Percentiles rank a stretch among this genome's conserved stretches.
These are phyloP conservation scores for Monascus purpureus DNA, from an alignment of 495 filamentous ascomycete genomes.

Conservation along the genomic window DNA sequence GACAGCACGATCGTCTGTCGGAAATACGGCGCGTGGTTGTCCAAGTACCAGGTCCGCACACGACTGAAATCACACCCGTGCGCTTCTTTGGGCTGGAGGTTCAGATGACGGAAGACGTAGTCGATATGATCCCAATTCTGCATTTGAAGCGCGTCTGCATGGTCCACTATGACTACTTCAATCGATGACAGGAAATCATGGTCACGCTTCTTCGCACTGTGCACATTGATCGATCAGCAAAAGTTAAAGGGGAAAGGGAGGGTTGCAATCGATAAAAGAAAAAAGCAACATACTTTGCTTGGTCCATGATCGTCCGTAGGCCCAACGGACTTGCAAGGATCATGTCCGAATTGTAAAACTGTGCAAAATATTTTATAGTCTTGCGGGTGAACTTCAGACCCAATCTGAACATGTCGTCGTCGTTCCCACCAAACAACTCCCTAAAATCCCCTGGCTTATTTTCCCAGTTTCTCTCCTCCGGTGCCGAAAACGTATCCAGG, in stretches of 20 bases:
- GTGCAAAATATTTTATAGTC: constrained; percentile 84
- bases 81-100: constrained; percentile 74
- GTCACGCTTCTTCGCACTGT: constrained; percentile 59
- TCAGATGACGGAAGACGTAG: constrained; percentile 81
- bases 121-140: constrained; percentile 97
- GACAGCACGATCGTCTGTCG: constrained; percentile 73
- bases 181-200: constrained; percentile 87
- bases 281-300: constrained; percentile 34
- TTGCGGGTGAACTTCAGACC: constrained; percentile 92
- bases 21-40: constrained; percentile 63
- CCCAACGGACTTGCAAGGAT: constrained; percentile 84
- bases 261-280: background rate
- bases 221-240: background rate
- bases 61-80: constrained; percentile 92
- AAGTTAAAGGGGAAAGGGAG: background rate
- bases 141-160: constrained; percentile 88
- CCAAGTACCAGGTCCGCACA: constrained; percentile 82
- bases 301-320: constrained; percentile 75
- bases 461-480: constrained; percentile 46
- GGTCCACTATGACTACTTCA: constrained; percentile 79
- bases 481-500: constrained; percentile 57
- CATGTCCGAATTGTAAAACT: constrained; percentile 93
- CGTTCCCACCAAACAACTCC: constrained; percentile 84
- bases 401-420: constrained; percentile 90
- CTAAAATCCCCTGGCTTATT: constrained; percentile 78